These are phyloP conservation scores for Agaricus blazei DNA, from an alignment of 768 basidiomycete species.

Conservation along the genomic window DNA sequence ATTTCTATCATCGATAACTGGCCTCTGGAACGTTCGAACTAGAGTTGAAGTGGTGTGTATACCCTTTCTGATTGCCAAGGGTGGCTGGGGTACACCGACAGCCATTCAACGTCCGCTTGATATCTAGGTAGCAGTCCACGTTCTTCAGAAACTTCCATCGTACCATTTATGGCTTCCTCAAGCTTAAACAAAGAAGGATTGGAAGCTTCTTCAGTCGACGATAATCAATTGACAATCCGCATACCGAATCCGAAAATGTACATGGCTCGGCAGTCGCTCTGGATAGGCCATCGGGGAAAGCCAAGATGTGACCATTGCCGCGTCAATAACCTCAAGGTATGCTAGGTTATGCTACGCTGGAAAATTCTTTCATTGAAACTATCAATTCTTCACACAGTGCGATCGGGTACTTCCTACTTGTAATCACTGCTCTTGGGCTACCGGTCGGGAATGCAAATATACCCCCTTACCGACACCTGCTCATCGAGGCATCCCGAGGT, in stretches of 20 bases:
- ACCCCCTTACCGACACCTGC: constrained; percentile 72
- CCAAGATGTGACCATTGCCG: constrained; percentile 74
- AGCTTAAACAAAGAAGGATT: constrained; percentile 24
- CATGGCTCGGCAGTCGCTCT: constrained; percentile 65
- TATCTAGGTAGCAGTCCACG: constrained; percentile 3
- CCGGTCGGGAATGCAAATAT: constrained; percentile 63
- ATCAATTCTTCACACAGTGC: constrained; percentile 37
- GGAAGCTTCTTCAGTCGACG: constrained; percentile 26
- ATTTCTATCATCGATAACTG: background rate
- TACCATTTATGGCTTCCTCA: constrained; percentile 8
- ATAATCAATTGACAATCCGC: constrained; percentile 54
- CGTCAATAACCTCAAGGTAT: constrained; percentile 64
- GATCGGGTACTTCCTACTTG: constrained; percentile 67
- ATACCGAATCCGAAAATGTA: constrained; percentile 66
- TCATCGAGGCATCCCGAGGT: constrained; percentile 69
- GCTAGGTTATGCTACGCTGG: constrained; percentile 17
- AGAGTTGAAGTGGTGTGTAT: background rate
- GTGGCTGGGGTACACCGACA: background rate
- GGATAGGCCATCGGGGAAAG: constrained; percentile 72
- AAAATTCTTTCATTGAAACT: constrained; percentile 1
- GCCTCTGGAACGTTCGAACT: background rate
- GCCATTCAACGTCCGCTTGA: background rate
- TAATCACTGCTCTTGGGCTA: constrained; percentile 66
- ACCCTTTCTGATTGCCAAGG: background rate
- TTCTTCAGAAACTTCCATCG: constrained; percentile 1